Evolutionary conservation across 768 basidiomycete genomes (phyloP), one percentile per base, ranked within the genome.

Genomic region (Hortiboletus campestris): DNA sequence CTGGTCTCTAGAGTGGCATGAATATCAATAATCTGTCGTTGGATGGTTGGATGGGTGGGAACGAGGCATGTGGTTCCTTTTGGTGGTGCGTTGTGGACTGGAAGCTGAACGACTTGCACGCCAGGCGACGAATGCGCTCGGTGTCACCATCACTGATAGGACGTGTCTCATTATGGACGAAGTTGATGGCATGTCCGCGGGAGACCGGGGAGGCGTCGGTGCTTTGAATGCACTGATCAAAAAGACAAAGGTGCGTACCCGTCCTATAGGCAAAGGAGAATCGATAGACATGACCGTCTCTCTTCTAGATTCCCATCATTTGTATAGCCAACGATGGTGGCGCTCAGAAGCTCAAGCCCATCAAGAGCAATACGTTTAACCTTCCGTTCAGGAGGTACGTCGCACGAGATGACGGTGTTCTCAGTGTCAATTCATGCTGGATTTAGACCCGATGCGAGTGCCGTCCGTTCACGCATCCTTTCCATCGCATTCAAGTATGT

Each of bases 81-180:
- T 42, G 4, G 10, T 63, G 32, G 12, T 36, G 41, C 3, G 36
- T 31, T 11, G 2, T 31, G 44, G n/a, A 8, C 1, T 2, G 20
- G 35, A 25, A n/a, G 17, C 31, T 51, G 17, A 61, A 7, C 9
- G 10, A 14, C 14, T 14, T 38, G 3, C n/a, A 22, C 7, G 20
- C 35, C 54, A 82, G 85, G 72, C 72, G 20, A 84, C 82, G 10
- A 91, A 89, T 58, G 81, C 84, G 1, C 74, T 83, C 2, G 94
- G 89, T 3, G 77, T 95, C 2, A 67, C 76, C 16, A 85, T 98
- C 60, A 94, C 89, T 0, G 83, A 89, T 63, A 84, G 79, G 68
- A 83, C 89, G 0, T 92, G 94, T 60, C 76, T 99, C 43, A 98
- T 99, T 68, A 98, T 99, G 96, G 97, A 99, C 65, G 97, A 99